A percentile compares a stretch with the other conserved stretches of the same genome.
These are phyloP conservation scores for Aspergillus leporis DNA, from an alignment of 495 filamentous ascomycete species.

Conservation along the genomic window DNA sequence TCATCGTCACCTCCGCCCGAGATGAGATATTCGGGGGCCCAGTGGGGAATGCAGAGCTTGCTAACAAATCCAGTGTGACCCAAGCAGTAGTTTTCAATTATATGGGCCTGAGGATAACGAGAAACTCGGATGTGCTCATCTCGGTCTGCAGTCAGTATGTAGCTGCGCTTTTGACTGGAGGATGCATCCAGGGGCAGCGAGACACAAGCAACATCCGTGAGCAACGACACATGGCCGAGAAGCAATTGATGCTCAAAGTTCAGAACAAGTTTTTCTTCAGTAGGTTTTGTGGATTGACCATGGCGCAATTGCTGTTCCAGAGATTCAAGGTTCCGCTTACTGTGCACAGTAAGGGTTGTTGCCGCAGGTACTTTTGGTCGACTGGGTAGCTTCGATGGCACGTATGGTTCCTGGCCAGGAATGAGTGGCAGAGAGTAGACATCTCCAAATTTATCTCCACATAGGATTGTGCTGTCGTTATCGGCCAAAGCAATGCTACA, in stretches of 20 bases:
- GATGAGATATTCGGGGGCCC: slow-evolving; percentile 60
- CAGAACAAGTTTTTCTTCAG: slow-evolving; percentile 43
- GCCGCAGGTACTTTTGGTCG: slow-evolving; percentile 56
- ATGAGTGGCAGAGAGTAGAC: slow-evolving; percentile 86
- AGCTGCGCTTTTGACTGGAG: slow-evolving; percentile 47
- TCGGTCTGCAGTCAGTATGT: slow-evolving; percentile 86
- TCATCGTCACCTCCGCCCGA: slow-evolving; percentile 85
- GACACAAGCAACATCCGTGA: slow-evolving; percentile 69
- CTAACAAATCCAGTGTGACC: slow-evolving; percentile 83
- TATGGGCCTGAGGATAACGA: slow-evolving; percentile 78
- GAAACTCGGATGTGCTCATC: slow-evolving; percentile 98
- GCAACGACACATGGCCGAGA: slow-evolving; percentile 91
- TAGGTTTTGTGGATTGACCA: slow-evolving; percentile 42
- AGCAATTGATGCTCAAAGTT: slow-evolving; percentile 72
- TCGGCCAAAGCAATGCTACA: slow-evolving; percentile 69
- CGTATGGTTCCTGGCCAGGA: slow-evolving; percentile 37
- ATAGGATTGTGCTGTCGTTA: slow-evolving; percentile 69
- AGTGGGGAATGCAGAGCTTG: slow-evolving; percentile 64
- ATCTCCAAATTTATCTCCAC: slow-evolving; percentile 93
- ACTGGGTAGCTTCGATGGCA: slow-evolving; percentile 15
- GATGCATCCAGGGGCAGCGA: slow-evolving; percentile 27
- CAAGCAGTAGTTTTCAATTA: slow-evolving; percentile 87
- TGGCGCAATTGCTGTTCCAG: slow-evolving; percentile 69
- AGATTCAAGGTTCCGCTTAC: slow-evolving; percentile 71
- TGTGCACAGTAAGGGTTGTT: slow-evolving; percentile 78